These are phyloP conservation scores for Kwoniella mangroviensis DNA, from an alignment of 768 basidiomycete genomes.

Conservation along the genomic window DNA sequence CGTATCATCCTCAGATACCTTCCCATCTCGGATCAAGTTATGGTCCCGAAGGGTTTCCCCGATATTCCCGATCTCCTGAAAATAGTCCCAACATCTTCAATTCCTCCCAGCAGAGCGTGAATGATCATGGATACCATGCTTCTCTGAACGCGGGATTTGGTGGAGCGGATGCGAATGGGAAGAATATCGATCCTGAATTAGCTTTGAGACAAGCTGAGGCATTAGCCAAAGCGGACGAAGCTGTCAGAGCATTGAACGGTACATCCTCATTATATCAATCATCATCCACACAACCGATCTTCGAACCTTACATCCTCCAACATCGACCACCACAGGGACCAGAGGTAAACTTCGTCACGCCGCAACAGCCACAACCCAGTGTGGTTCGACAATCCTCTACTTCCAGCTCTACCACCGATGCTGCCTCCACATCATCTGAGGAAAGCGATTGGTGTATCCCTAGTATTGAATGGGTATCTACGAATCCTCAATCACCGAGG, in stretches of 20 bases:
- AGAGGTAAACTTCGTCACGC: slow-evolving; percentile 37
- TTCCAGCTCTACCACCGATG: slow-evolving; percentile 39
- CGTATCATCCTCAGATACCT: slow-evolving; percentile 30
- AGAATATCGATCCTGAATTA: slow-evolving; percentile 26
- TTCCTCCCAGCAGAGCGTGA: background rate
- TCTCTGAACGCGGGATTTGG: slow-evolving; percentile 12
- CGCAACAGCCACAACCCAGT: slow-evolving; percentile 19
- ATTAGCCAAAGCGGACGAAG: slow-evolving; percentile 48
- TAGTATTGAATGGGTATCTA: slow-evolving; percentile 48
- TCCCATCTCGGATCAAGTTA: slow-evolving; percentile 46
- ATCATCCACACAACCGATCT: slow-evolving; percentile 11
- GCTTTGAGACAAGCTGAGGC: slow-evolving; percentile 38
- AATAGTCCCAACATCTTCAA: slow-evolving; percentile 12
- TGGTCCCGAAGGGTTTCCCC: slow-evolving; percentile 47
- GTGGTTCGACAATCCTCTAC: slow-evolving; percentile 47
- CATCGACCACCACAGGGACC: background rate
- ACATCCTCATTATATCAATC: slow-evolving; percentile 45
- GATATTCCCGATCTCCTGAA: slow-evolving; percentile 22
- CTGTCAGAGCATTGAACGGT: slow-evolving; percentile 44
- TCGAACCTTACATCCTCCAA: slow-evolving; percentile 11
- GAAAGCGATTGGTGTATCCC: slow-evolving; percentile 52
- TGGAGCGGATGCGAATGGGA: slow-evolving; percentile 15
- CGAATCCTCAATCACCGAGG: slow-evolving; percentile 14
- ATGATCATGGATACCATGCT: slow-evolving; percentile 12
- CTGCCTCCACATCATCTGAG: slow-evolving; percentile 43